phyloP scores from a whole-genome alignment of 176 grass and related monocot species.

The Stipa capillata region DNA sequence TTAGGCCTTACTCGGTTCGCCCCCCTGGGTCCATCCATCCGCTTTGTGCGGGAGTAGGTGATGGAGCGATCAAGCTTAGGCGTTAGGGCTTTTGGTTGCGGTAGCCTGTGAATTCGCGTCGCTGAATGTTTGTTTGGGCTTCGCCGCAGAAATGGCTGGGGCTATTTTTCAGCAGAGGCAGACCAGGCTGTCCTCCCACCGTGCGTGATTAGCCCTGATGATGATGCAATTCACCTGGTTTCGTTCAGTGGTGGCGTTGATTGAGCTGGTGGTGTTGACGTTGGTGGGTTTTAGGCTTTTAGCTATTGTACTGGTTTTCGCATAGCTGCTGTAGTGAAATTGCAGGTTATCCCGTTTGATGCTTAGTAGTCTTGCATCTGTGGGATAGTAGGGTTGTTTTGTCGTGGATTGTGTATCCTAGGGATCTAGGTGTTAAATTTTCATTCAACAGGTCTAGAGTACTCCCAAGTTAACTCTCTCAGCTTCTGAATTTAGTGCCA shows the following conservation, averaged over 20 bases:
- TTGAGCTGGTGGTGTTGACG: background rate
- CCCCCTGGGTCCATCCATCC: background rate
- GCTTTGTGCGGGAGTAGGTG: background rate
- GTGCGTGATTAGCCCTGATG: background rate
- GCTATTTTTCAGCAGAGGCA: background rate
- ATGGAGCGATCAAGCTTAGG: background rate
- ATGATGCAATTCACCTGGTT: background rate
- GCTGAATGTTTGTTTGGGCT: background rate
- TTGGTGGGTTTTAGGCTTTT: background rate
- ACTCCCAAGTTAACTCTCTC: background rate
- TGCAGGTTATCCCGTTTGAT: background rate
- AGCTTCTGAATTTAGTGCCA: background rate
- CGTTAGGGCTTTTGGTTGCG: background rate
- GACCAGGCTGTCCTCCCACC: background rate
- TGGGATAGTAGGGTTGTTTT: background rate
- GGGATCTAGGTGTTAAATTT: background rate
- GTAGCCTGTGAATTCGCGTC: background rate
- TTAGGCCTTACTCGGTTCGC: background rate
- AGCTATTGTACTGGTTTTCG: background rate
- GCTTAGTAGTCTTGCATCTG: background rate
- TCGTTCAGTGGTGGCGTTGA: background rate
- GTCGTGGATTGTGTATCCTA: too few species aligned
- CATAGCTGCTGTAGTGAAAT: background rate
- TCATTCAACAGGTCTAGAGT: background rate
- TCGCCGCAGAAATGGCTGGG: background rate